Evolutionary conservation across 768 basidiomycete species (phyloP).

Genomic region (Boletus speciosus): DNA sequence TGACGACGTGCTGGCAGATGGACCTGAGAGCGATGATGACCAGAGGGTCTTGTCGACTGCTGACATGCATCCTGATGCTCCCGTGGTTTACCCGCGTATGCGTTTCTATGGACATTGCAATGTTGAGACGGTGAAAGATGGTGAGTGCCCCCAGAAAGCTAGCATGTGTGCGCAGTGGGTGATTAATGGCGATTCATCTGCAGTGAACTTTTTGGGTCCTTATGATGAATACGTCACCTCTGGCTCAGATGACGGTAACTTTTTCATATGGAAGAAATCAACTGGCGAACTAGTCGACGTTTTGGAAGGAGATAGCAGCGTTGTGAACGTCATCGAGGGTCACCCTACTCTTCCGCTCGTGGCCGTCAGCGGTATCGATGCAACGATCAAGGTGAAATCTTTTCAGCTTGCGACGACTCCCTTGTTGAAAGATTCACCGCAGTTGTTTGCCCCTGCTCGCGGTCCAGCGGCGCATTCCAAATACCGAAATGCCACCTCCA

Average conservation of each 20-base stretch:
- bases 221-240: conserved; percentile 74
- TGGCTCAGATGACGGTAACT: conserved; percentile 84
- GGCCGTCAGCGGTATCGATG: conserved; percentile 87
- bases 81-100: conserved; percentile 59
- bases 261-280: conserved; percentile 82
- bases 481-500: conserved; percentile 47
- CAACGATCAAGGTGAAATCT: conserved; percentile 67
- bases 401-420: neutral
- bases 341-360: conserved; percentile 75
- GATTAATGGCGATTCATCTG: neutral
- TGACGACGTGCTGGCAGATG: conserved; percentile 23
- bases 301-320: conserved; percentile 75
- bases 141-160: conserved; percentile 37
- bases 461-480: conserved; percentile 52
- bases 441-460: conserved; percentile 66
- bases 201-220: conserved; percentile 84
- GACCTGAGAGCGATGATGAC: conserved; percentile 33
- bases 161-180: neutral
- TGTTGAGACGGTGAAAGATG: conserved; percentile 83
- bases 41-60: conserved; percentile 21
- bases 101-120: conserved; percentile 73
- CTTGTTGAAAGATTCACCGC: neutral
- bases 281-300: conserved; percentile 65
- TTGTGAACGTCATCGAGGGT: conserved; percentile 85
- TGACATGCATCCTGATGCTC: conserved; percentile 35